These are phyloP conservation scores for Dioscorea dumetorum DNA, from an alignment of 106 monocot species.

Conservation along the genomic window DNA sequence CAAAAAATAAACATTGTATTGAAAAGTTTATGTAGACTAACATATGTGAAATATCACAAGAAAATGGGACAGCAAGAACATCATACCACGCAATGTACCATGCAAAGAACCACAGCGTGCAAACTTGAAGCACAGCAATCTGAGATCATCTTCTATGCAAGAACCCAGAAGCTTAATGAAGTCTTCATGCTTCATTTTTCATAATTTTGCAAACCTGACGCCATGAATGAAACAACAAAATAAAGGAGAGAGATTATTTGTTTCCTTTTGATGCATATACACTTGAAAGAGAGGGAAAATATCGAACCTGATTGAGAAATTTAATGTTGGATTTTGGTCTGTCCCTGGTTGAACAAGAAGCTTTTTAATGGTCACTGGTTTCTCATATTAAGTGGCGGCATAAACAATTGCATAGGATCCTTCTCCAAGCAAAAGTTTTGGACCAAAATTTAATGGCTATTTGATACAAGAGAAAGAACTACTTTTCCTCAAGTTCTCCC, in stretches of 20 bases:
- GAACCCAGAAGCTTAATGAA: slow-evolving; percentile 48
- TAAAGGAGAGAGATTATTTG: background rate
- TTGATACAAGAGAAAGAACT: background rate
- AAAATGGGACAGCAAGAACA: no score
- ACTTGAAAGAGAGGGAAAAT: no score
- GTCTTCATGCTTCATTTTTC: slow-evolving; percentile 50
- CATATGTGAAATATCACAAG: no score
- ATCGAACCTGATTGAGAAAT: slow-evolving; percentile 17
- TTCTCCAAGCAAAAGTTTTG: slow-evolving; percentile 41
- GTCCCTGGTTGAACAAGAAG: slow-evolving; percentile 23
- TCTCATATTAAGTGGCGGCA: slow-evolving; percentile 22
- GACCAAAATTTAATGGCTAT: slow-evolving; percentile 32
- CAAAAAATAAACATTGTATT: no score
- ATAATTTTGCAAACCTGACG: slow-evolving; percentile 42
- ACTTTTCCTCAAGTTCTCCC: no score
- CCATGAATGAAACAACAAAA: background rate
- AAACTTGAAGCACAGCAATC: slow-evolving; percentile 47
- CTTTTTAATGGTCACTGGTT: slow-evolving; percentile 34
- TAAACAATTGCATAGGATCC: slow-evolving; percentile 51
- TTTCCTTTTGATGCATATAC: background rate
- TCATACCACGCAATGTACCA: slow-evolving; percentile 61
- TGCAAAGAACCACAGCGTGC: slow-evolving; percentile 61
- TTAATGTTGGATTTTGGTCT: slow-evolving; percentile 4
- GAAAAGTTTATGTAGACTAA: no score
- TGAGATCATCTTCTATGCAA: slow-evolving; percentile 39